A percentile compares a stretch with the other conserved stretches of the same genome.
Evolutionary conservation across 345 rosid species (phyloP).

Genomic region (Brassica juncea): DNA sequence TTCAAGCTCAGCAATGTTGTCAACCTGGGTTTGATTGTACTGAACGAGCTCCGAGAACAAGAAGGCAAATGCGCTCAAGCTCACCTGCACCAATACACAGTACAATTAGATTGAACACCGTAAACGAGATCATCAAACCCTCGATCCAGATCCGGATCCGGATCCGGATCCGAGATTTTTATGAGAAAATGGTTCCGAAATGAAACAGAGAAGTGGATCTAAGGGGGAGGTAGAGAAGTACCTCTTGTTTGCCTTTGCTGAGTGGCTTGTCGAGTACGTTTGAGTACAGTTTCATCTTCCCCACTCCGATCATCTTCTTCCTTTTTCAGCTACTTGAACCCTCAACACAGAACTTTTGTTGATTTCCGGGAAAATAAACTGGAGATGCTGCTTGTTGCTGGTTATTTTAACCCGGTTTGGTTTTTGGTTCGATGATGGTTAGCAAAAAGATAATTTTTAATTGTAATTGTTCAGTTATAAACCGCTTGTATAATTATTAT

Average conservation of each 20-base stretch:
- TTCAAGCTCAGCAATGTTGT: conserved; percentile 91
- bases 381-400: too few species aligned
- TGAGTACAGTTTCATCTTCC: conserved; percentile 92
- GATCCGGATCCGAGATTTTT: too few species aligned
- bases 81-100: conserved; percentile 48
- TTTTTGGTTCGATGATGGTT: too few species aligned
- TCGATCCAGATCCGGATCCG: too few species aligned
- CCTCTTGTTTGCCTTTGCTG: conserved; percentile 99
- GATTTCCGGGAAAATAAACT: conserved; percentile 2
- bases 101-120: neutral
- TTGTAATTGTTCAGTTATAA: too few species aligned
- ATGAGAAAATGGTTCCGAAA: too few species aligned
- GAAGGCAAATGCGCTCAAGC: conserved; percentile 55
- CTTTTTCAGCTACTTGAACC: conserved; percentile 11
- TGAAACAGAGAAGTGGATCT: neutral
- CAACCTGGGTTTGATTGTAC: conserved; percentile 91
- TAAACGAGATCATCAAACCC: neutral
- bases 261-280: conserved; percentile 95
- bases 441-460: too few species aligned
- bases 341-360: conserved; percentile 27
- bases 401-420: too few species aligned
- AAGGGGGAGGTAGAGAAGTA: conserved; percentile 9
- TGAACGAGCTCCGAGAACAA: conserved; percentile 89
- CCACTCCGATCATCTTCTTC: conserved; percentile 77
- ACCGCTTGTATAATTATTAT: too few species aligned